Conservation (phyloP, 148 eudicot genomes). For the Polygonum maritimum region DNA sequence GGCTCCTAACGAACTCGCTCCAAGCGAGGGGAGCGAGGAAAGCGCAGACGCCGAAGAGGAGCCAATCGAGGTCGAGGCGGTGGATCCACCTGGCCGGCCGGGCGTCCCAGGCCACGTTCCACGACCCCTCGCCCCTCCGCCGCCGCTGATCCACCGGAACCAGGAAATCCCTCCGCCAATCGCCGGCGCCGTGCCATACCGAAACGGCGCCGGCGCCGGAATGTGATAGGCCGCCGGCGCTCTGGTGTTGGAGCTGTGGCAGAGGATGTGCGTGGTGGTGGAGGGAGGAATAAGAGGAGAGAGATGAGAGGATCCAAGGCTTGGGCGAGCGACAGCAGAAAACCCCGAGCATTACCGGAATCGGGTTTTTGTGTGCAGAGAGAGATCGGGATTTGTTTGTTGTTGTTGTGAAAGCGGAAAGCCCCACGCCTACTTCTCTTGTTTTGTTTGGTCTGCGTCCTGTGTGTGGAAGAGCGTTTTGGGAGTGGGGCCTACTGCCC, state of each 20-base stretch:
- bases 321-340: slow-evolving; percentile 50
- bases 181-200: slow-evolving; percentile 36
- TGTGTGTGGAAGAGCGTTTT: background rate
- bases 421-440: background rate
- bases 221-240: background rate
- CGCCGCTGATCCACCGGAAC: slow-evolving; percentile 21
- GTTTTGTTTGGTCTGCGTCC: too few species aligned
- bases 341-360: slow-evolving; percentile 54
- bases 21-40: slow-evolving; percentile 29
- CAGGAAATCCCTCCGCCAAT: slow-evolving; percentile 22
- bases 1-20: background rate
- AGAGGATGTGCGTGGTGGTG: slow-evolving; percentile 15
- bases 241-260: background rate
- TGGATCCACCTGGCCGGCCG: slow-evolving; percentile 75
- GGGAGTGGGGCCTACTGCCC: background rate
- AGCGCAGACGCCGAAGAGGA: slow-evolving; percentile 50
- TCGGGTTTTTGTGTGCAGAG: background rate
- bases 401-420: background rate
- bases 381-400: background rate
- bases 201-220: slow-evolving; percentile 12
- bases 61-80: slow-evolving; percentile 43
- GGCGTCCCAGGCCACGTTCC: slow-evolving; percentile 77
- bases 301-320: slow-evolving; percentile 39
- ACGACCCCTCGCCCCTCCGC: slow-evolving; percentile 62
- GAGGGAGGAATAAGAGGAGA: slow-evolving; percentile 15